These are phyloP conservation scores for Phytophthora megakarya DNA, from an alignment of 352 stramenopile species.

Conservation along the genomic window DNA sequence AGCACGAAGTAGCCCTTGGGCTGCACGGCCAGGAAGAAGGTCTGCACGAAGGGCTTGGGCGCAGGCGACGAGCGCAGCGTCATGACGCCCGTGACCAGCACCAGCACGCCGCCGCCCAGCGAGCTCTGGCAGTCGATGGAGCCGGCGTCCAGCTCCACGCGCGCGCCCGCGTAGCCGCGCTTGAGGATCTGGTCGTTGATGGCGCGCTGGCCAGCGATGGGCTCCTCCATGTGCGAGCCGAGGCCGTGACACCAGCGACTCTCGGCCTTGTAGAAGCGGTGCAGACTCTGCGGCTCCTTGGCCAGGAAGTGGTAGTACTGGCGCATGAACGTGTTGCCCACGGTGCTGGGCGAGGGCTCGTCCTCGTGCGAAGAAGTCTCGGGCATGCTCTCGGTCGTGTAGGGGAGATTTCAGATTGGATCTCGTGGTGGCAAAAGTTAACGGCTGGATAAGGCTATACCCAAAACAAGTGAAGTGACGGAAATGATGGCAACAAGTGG, in stretches of 20 bases:
- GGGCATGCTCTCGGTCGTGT: conserved; percentile 37
- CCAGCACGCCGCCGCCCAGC: conserved; percentile 70
- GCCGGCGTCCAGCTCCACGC: conserved; percentile 79
- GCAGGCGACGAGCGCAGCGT: conserved; percentile 55
- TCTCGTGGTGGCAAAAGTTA: conserved; percentile 27
- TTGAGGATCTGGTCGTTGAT: conserved; percentile 88
- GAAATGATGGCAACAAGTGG: neutral
- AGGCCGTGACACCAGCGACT: conserved; percentile 80
- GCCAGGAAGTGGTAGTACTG: conserved; percentile 91
- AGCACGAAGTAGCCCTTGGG: conserved; percentile 89
- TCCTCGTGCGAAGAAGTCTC: conserved; percentile 46
- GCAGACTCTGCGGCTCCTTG: conserved; percentile 82
- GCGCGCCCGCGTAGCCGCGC: conserved; percentile 74
- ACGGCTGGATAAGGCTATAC: neutral
- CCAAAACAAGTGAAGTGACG: neutral
- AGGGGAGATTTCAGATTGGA: conserved; percentile 42
- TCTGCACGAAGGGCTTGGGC: conserved; percentile 86
- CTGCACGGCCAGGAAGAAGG: conserved; percentile 87
- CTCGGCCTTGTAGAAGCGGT: conserved; percentile 91
- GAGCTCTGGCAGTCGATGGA: conserved; percentile 89
- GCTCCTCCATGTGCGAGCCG: conserved; percentile 82
- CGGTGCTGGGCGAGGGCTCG: conserved; percentile 63
- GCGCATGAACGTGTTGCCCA: conserved; percentile 88
- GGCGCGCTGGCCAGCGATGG: conserved; percentile 72
- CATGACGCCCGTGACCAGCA: conserved; percentile 89